phyloP scores from a whole-genome alignment of 495 filamentous ascomycete genomes.

The Penicillium cosmopolitanum region DNA sequence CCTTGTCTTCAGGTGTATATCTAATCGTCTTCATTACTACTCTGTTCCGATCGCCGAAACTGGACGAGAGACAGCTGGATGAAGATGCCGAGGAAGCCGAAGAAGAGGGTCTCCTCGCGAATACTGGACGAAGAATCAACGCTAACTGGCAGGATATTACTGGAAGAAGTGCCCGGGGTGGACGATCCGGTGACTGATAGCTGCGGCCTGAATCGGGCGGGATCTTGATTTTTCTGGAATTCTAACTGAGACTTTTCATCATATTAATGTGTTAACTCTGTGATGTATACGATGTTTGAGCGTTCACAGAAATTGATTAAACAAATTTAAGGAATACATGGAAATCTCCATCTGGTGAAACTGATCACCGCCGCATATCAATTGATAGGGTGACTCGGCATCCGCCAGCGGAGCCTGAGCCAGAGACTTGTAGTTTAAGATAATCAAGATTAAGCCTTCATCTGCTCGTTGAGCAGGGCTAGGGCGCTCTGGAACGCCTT shows the following conservation, averaged over 20 bases:
- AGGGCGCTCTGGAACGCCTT: slow-evolving; percentile 80
- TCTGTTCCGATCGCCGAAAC: slow-evolving; percentile 76
- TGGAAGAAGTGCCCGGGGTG: slow-evolving; percentile 46
- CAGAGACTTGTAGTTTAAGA: neutral
- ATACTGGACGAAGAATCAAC: slow-evolving; percentile 75
- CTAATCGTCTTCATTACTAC: slow-evolving; percentile 73
- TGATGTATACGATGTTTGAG: neutral
- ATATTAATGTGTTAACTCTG: neutral
- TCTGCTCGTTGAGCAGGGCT: slow-evolving; percentile 58
- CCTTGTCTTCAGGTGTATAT: slow-evolving; percentile 61
- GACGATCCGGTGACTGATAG: neutral
- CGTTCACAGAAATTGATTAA: slow-evolving; percentile 1
- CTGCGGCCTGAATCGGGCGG: neutral
- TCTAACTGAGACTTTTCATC: neutral
- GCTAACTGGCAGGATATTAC: slow-evolving; percentile 90
- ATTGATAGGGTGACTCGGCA: neutral
- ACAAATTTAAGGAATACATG: slow-evolving; percentile 1
- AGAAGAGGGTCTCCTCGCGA: slow-evolving; percentile 87
- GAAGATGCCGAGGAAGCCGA: slow-evolving; percentile 93
- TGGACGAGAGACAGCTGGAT: slow-evolving; percentile 75
- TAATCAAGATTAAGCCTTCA: slow-evolving; percentile 23
- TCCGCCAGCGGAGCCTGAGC: neutral
- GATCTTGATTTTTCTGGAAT: neutral
- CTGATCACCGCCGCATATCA: neutral
- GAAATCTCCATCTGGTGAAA: neutral